Evolutionary conservation across 2,329 filamentous ascomycete genomes (phyloP), one percentile per base, ranked within the genome.

Genomic region (Drechmeria coniospora): DNA sequence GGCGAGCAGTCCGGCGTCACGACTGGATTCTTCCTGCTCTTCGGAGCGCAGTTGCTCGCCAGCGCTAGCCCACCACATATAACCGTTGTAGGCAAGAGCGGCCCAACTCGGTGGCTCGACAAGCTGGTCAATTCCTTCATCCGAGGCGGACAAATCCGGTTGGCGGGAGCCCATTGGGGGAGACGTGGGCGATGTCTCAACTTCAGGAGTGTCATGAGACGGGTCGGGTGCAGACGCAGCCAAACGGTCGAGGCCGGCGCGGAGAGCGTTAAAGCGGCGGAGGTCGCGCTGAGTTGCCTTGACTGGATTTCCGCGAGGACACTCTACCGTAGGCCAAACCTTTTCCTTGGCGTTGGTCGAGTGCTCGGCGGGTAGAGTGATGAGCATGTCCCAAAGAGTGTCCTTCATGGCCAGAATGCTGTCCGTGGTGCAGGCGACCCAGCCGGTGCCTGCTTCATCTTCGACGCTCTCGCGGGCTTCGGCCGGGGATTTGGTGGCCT

Each of bases 341-440:
- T 65, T 74, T 38, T 68, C 62, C 15, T 63, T 59, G 6, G 67
- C 67, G 24, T 71, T 57, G 29, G 68, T 57, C 4, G 69, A 54
- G 40, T 76, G 60, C 5, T 65, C 50, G 1, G 73, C 65, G 1
- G 84, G 82, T 45, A 95, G 68, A 29, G 81, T 82, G 34, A 95
- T 76, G 21, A 94, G 67, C 41, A 94, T 65, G 47, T 98, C 90
- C 63, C 84, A 95, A 3, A 98, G 68, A 2, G 79, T 69, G 27
- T 75, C 70, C 56, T 95, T 95, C 52, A 82, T 79, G 25, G 73
- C 74, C 10, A 98, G 65, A 32, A 98, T 90, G 45, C 80, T 87
- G 54, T 98, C 90, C 2, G 87, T 95, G 3, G 87, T 94, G 51
- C 86, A 94, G 9, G 87, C 90, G 33, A 93, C 76, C 84, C 86